A percentile compares a stretch with the other conserved stretches of the same genome.
These are phyloP conservation scores for Quercus berberidifolia DNA, from an alignment of 306 rosid genomes.

Conservation along the genomic window DNA sequence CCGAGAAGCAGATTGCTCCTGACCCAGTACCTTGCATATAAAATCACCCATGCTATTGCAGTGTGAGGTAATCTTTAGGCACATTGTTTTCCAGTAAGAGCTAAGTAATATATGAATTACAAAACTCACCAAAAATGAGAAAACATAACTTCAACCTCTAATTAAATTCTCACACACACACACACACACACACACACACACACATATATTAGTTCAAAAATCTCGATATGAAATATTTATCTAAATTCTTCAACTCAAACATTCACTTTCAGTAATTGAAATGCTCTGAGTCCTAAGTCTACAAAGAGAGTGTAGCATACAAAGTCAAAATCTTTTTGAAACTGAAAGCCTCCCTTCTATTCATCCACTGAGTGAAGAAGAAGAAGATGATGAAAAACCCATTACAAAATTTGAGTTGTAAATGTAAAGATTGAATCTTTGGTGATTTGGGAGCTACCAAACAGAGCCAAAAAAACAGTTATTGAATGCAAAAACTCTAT, in stretches of 20 bases:
- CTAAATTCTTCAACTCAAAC: not conserved
- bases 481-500: no score
- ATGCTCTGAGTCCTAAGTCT: not conserved
- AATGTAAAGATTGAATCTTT: no score
- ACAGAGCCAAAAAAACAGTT: no score
- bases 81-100: not conserved
- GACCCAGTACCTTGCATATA: constrained; percentile 46
- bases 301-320: not conserved
- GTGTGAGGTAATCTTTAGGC: constrained; percentile 29
- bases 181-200: no score
- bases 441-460: no score
- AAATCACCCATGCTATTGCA: constrained; percentile 46
- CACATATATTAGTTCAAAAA: no score
- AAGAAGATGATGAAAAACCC: not conserved
- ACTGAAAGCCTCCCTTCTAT: not conserved
- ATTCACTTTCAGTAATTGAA: not conserved
- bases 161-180: not conserved
- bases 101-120: not conserved
- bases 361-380: not conserved
- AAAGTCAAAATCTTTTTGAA: not conserved
- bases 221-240: no score
- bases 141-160: not conserved
- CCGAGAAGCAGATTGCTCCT: constrained; percentile 26
- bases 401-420: not conserved
- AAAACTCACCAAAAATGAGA: not conserved